phyloP scores from a whole-genome alignment of 2,329 filamentous ascomycete genomes.

The Scedosporium minutisporum region DNA sequence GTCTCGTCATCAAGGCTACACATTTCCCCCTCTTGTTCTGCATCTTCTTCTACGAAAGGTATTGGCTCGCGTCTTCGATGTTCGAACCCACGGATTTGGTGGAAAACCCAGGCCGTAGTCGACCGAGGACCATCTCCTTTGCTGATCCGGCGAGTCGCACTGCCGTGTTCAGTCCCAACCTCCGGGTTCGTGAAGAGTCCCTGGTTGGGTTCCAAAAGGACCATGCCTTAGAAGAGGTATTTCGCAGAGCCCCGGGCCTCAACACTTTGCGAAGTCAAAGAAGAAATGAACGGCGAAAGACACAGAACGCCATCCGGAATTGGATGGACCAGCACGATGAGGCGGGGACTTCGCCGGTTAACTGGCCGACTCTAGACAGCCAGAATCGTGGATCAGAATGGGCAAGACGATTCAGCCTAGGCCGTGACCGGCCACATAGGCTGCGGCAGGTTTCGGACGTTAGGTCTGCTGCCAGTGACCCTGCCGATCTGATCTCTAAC shows the following conservation, averaged over 20 bases:
- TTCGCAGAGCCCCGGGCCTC: constrained; percentile 61
- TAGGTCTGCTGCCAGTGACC: constrained; percentile 53
- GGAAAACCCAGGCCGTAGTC: constrained; percentile 52
- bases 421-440: constrained; percentile 36
- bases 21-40: constrained; percentile 80
- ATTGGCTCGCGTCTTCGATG: constrained; percentile 63
- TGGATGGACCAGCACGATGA: constrained; percentile 76
- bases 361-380: constrained; percentile 41
- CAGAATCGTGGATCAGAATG: constrained; percentile 29
- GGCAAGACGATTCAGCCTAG: constrained; percentile 43
- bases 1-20: constrained; percentile 82
- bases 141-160: constrained; percentile 44
- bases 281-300: constrained; percentile 58
- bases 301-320: constrained; percentile 70
- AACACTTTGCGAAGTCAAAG: constrained; percentile 50
- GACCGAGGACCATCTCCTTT: constrained; percentile 44
- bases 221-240: constrained; percentile 82
- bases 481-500: constrained; percentile 51
- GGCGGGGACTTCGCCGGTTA: constrained; percentile 32
- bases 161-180: constrained; percentile 63
- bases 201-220: constrained; percentile 85
- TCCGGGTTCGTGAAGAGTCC: constrained; percentile 72
- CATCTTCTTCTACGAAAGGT: constrained; percentile 80
- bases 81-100: constrained; percentile 80
- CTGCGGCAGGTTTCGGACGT: constrained; percentile 44